Percentiles rank a stretch among this genome's conserved stretches.
Conservation (phyloP, 345 rosid species). For the Murraya koenigii region DNA sequence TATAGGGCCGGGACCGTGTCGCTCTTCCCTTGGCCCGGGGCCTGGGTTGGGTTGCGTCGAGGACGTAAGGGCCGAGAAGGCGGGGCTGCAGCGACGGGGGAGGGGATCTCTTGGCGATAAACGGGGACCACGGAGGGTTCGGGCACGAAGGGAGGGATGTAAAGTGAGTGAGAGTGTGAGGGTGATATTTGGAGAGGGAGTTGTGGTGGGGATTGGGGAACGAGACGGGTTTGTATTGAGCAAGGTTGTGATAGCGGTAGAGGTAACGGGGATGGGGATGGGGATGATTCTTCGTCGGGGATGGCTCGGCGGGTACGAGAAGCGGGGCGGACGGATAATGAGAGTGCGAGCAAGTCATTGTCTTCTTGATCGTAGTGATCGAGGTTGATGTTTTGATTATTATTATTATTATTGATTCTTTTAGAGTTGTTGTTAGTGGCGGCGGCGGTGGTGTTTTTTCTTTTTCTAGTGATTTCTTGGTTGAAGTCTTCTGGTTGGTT, state of each 20-base stretch:
- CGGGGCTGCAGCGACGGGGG: not conserved
- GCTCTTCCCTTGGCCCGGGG: conserved; percentile 26
- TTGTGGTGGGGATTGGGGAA: not conserved
- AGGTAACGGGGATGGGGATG: not conserved
- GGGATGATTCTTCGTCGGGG: not conserved
- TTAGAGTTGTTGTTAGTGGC: not conserved
- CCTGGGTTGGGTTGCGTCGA: conserved; percentile 27
- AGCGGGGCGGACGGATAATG: conserved; percentile 1
- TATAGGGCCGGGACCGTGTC: conserved; percentile 42
- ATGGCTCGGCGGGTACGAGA: not conserved
- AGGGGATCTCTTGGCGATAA: not conserved
- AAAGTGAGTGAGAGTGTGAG: conserved; percentile 1
- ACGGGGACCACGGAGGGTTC: not conserved
- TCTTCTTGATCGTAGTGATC: conserved; percentile 6
- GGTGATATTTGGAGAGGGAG: conserved; percentile 13
- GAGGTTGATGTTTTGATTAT: not conserved
- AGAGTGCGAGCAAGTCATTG: conserved; percentile 19
- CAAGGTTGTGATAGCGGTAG: not conserved
- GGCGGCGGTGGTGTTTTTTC: not conserved
- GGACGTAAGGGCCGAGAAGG: conserved; percentile 9
- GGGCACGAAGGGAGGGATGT: not conserved
- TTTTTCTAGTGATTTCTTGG: conserved; percentile 1
- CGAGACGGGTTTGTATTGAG: not conserved
- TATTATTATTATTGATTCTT: not conserved
- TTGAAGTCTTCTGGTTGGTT: not conserved